Evolutionary conservation across 495 filamentous ascomycete species (phyloP), one percentile per base, ranked within the genome.

Genomic region (Penicillium flavigenum): DNA sequence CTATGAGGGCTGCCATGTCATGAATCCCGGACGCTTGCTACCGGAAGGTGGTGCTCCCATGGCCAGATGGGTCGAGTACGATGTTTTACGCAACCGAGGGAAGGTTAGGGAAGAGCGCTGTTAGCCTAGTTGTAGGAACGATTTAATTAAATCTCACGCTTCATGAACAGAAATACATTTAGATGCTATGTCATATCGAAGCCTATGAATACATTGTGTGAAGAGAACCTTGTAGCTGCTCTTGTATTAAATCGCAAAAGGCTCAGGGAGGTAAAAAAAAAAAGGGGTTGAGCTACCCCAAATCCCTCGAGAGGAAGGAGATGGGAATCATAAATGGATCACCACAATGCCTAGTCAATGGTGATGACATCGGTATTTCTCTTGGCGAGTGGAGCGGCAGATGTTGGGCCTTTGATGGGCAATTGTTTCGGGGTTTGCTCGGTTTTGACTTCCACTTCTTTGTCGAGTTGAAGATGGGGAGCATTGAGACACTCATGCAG

Each of bases 1-100:
- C 17, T 97, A 97, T 65, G 91, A 96, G 72, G 93, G 91, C 2
- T 98, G 94, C 64, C 87, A 92, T 78, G 93, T 96, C 3, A 88
- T 98, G 83, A 98, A 98, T 66, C 94, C 94, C 0, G 94, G 91
- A 11, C 78, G 79, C 45, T 73, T 97, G 43, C 73, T 92, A 46
- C 84, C 86, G 1, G 72, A 79, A 5, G 85, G 82, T 5, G 77
- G 82, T 32, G 75, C 83, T 45, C 82, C 86, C 14, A 80, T 78
- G 26, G 88, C 85, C 39, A 78, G 85, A 65, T 97, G 93, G 93
- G 75, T 92, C 5, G 93, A 97, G 75, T 96, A 91, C 71, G 87
- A 88, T 75, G 63, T 89, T 20, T 72, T 82, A 41, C 80, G 76
- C 45, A 81, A 80, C 54, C 69, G 78, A 60, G 84, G 83, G 10